phyloP scores from a whole-genome alignment of 345 rosid species.

The Ricinus communis region DNA sequence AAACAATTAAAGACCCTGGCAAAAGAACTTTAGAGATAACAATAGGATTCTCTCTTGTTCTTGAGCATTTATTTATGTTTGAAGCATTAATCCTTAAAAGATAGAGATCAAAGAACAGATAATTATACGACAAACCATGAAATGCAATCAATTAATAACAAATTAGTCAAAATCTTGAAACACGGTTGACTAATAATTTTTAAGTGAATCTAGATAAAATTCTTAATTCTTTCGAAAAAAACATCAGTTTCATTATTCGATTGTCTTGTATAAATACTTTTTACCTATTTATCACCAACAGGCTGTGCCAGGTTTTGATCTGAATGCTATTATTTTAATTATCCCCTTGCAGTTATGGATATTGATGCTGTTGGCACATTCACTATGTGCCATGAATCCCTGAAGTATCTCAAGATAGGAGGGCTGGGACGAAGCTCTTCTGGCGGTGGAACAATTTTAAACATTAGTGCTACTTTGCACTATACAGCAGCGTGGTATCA shows the following conservation, averaged over 20 bases:
- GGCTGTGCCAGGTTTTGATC: background rate
- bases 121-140: background rate
- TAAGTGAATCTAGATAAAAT: background rate
- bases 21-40: too few relatives aligned
- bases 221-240: background rate
- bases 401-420: constrained; percentile 46
- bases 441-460: constrained; percentile 40
- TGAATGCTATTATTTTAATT: constrained; percentile 1
- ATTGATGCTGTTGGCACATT: constrained; percentile 55
- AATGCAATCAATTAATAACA: background rate
- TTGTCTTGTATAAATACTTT: too few relatives aligned
- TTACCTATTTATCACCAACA: background rate
- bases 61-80: too few relatives aligned
- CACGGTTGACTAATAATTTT: background rate
- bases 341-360: constrained; percentile 42
- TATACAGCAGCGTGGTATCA: constrained; percentile 54
- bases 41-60: too few relatives aligned
- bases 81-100: background rate
- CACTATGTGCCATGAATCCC: constrained; percentile 54
- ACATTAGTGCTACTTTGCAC: constrained; percentile 52
- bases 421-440: constrained; percentile 31
- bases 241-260: too few relatives aligned
- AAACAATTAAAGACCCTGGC: too few relatives aligned
- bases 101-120: background rate
- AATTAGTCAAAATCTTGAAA: background rate